A percentile compares a stretch with the other conserved stretches of the same genome.
Evolutionary conservation across 306 rosid genomes (phyloP).

Genomic region (Gastrolobium villosum): DNA sequence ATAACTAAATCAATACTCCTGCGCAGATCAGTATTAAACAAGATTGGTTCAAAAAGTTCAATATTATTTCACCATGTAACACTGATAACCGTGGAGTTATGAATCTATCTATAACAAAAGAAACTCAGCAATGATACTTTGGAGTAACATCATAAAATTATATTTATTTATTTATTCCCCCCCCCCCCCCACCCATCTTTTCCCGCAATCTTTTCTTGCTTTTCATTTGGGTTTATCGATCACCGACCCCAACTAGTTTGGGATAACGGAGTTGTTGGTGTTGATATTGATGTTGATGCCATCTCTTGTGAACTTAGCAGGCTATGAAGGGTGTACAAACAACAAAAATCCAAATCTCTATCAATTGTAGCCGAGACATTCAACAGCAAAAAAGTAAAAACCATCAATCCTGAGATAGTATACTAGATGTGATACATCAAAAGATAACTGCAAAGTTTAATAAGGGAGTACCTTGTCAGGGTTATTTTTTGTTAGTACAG

Average conservation of each 20-base stretch:
- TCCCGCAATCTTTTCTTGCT: too few relatives aligned
- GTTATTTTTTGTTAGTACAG: slow-evolving; percentile 84
- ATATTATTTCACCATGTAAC: neutral
- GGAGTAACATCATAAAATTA: too few relatives aligned
- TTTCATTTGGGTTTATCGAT: too few relatives aligned
- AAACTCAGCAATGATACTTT: neutral
- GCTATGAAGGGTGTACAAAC: neutral
- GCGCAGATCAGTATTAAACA: neutral
- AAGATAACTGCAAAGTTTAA: slow-evolving; percentile 13
- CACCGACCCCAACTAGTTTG: too few relatives aligned
- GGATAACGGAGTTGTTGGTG: too few relatives aligned
- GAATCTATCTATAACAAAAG: slow-evolving; percentile 25
- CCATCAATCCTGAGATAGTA: neutral
- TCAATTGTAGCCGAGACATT: neutral
- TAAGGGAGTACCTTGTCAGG: slow-evolving; percentile 83
- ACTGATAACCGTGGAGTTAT: slow-evolving; percentile 20
- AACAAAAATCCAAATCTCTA: neutral
- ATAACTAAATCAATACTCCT: too few relatives aligned
- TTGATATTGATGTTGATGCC: neutral
- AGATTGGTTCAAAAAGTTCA: slow-evolving; percentile 8
- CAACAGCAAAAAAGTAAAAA: neutral
- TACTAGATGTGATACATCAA: too few relatives aligned
- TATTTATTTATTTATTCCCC: too few relatives aligned
- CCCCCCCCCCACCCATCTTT: too few relatives aligned
- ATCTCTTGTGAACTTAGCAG: slow-evolving; percentile 33